These are phyloP conservation scores for Solanum pinnatisectum DNA, from an alignment of 257 asterid genomes.

Conservation along the genomic window DNA sequence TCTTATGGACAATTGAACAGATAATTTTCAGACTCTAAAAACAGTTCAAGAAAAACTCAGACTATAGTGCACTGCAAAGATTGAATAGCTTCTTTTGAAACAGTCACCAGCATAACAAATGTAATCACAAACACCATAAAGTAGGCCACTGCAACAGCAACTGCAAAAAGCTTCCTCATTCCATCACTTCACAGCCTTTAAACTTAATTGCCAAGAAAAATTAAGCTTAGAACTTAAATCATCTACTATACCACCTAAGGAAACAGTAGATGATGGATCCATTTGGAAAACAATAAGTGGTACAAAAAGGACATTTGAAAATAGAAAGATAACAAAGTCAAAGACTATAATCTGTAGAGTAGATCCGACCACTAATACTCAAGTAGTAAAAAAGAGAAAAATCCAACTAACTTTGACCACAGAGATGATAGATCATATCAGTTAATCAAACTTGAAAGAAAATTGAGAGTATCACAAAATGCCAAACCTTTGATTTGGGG, in stretches of 20 bases:
- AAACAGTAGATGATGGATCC: background rate
- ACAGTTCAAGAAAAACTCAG: background rate
- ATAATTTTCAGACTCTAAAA: background rate
- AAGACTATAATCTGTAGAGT: background rate
- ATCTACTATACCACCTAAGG: background rate
- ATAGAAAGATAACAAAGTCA: background rate
- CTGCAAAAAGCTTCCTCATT: background rate
- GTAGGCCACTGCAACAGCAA: background rate
- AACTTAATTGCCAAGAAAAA: background rate
- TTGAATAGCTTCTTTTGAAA: background rate
- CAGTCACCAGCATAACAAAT: background rate
- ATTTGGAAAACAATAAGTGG: background rate
- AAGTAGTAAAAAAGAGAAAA: background rate
- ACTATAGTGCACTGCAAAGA: background rate
- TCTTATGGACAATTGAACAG: background rate
- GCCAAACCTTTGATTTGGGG: slow-evolving; percentile 76
- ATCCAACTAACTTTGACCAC: background rate
- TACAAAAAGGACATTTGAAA: background rate
- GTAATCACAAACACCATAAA: background rate
- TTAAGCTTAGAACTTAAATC: background rate
- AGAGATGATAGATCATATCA: background rate
- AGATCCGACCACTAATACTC: slow-evolving; percentile 16
- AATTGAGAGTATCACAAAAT: background rate
- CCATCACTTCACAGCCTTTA: background rate
- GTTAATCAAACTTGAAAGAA: background rate